phyloP scores from a whole-genome alignment of 1,139 yeast species.

The Suhomyces ambrosiae region DNA sequence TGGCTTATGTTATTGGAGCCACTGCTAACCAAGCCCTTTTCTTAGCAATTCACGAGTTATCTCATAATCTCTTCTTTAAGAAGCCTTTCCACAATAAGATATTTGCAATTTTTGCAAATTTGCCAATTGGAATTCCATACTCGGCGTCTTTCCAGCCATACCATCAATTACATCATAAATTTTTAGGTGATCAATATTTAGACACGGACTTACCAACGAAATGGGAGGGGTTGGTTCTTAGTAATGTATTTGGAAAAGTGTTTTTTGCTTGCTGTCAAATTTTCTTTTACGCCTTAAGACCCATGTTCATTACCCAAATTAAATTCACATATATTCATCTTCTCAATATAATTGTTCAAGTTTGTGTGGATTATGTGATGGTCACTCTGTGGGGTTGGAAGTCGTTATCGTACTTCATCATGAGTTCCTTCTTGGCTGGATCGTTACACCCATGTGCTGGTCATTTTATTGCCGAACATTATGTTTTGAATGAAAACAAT shows the following conservation, averaged over 20 bases:
- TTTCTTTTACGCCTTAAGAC: constrained; percentile 85
- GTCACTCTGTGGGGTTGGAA: constrained; percentile 64
- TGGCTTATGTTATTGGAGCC: constrained; percentile 82
- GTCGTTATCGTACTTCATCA: constrained; percentile 64
- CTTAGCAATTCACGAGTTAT: constrained; percentile 84
- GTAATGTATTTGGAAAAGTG: constrained; percentile 81
- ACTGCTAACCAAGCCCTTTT: constrained; percentile 83
- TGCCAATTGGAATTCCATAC: constrained; percentile 89
- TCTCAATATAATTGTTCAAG: constrained; percentile 64
- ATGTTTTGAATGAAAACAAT: constrained; percentile 66
- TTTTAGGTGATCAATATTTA: constrained; percentile 78
- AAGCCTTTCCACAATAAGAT: constrained; percentile 75
- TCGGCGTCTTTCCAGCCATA: constrained; percentile 91
- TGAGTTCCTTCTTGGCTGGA: constrained; percentile 86
- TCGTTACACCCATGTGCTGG: constrained; percentile 94
- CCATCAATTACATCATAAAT: constrained; percentile 89
- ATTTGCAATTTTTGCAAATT: constrained; percentile 74
- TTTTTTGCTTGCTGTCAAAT: constrained; percentile 90
- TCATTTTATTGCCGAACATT: constrained; percentile 93
- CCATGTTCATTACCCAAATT: constrained; percentile 79
- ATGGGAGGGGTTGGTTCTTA: constrained; percentile 71
- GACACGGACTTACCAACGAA: constrained; percentile 89
- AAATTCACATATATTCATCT: constrained; percentile 75
- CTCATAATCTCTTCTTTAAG: constrained; percentile 84
- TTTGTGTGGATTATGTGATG: constrained; percentile 57